phyloP scores from a whole-genome alignment of 306 rosid species.

The Dicorynia guianensis region DNA sequence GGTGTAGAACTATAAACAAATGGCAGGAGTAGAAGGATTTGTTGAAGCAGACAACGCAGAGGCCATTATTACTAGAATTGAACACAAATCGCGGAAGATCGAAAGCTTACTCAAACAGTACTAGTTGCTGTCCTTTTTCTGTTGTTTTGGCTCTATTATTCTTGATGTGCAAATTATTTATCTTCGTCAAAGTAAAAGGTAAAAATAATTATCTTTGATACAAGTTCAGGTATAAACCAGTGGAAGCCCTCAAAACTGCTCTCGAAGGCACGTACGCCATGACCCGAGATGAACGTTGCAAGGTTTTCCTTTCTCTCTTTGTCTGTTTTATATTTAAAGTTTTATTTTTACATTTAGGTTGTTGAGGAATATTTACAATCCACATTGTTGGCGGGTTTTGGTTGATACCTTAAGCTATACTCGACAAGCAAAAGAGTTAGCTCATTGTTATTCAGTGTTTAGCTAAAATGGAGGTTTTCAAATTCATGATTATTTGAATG shows the following conservation, averaged over 20 bases:
- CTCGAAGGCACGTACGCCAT: constrained; percentile 93
- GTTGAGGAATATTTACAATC: constrained; percentile 7
- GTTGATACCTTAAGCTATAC: constrained; percentile 6
- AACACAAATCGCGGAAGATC: constrained; percentile 93
- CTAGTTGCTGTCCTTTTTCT: neutral
- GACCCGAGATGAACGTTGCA: constrained; percentile 93
- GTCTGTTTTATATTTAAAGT: neutral
- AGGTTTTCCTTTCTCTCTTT: constrained; percentile 49
- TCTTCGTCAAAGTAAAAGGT: neutral
- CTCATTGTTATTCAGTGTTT: neutral
- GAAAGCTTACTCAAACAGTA: constrained; percentile 95
- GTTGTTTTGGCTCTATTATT: neutral
- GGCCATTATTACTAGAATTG: constrained; percentile 93
- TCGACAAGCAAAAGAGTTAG: neutral
- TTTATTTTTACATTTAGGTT: neutral
- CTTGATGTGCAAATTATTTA: neutral
- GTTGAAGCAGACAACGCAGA: constrained; percentile 90
- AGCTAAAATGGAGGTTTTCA: constrained; percentile 26
- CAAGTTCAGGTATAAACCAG: constrained; percentile 70
- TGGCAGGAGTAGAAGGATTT: constrained; percentile 70
- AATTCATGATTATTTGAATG: neutral
- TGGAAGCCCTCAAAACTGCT: constrained; percentile 96
- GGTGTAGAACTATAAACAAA: neutral
- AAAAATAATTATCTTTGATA: neutral
- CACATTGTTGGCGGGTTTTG: neutral